A percentile compares a stretch with the other conserved stretches of the same genome.
Evolutionary conservation across 179 eudicot species (phyloP).

Genomic region (Sideroxylon spinosum): DNA sequence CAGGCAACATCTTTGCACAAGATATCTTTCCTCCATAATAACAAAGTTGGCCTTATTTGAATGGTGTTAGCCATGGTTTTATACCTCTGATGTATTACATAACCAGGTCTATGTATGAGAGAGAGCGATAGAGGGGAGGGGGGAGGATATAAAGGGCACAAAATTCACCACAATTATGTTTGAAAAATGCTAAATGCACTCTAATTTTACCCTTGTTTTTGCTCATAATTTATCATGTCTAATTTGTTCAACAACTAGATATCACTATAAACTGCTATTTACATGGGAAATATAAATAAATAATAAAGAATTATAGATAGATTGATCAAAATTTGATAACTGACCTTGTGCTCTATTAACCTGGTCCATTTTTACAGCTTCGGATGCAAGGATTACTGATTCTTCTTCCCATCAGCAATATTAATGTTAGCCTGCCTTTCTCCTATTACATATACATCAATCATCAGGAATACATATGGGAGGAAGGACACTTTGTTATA

Average conservation of each 20-base stretch:
- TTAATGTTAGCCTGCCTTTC: slow-evolving; percentile 62
- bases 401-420: slow-evolving; percentile 49
- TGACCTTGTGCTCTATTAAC: slow-evolving; percentile 79
- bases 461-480: not conserved
- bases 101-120: not conserved
- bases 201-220: not conserved
- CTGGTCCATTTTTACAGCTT: slow-evolving; percentile 75
- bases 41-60: not conserved
- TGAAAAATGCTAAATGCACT: no score
- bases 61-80: not conserved
- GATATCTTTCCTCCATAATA: not conserved
- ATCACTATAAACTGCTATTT: not conserved
- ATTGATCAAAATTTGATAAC: slow-evolving; percentile 1
- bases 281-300: not conserved
- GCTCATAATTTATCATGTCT: not conserved
- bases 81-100: not conserved
- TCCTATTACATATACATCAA: slow-evolving; percentile 37
- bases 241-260: not conserved
- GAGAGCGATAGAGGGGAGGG: no score
- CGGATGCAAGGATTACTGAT: slow-evolving; percentile 66
- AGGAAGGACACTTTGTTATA: not conserved
- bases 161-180: no score
- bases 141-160: not conserved
- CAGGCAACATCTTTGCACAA: not conserved
- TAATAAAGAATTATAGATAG: not conserved